These are phyloP conservation scores for Phytophthora litchii DNA, from an alignment of 352 stramenopile genomes.

Conservation along the genomic window DNA sequence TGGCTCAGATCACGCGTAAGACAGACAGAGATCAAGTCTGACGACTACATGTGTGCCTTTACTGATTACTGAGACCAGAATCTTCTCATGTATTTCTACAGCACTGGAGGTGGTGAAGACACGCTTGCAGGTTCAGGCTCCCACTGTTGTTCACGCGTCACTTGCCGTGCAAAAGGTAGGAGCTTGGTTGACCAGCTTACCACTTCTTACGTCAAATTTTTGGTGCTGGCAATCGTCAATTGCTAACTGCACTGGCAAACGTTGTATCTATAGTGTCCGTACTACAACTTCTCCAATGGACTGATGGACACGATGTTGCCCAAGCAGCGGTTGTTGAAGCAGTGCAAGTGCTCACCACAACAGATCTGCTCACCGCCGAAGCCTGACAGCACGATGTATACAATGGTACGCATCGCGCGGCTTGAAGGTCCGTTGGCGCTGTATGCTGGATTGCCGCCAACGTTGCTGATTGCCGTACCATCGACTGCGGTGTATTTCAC, in stretches of 20 bases:
- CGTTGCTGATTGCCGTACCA: conserved; percentile 91
- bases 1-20: conserved; percentile 69
- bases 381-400: conserved; percentile 59
- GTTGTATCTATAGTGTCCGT: conserved; percentile 46
- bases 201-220: not conserved
- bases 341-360: conserved; percentile 55
- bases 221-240: not conserved
- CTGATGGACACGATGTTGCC: conserved; percentile 85
- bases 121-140: conserved; percentile 76
- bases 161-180: conserved; percentile 55
- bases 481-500: conserved; percentile 95
- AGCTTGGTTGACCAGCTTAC: not conserved
- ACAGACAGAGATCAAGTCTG: conserved; percentile 15
- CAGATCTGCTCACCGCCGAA: conserved; percentile 49
- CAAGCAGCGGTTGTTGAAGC: conserved; percentile 59
- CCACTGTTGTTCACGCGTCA: conserved; percentile 54
- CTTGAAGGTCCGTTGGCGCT: conserved; percentile 68
- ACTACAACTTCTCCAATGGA: conserved; percentile 83
- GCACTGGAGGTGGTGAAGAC: conserved; percentile 89
- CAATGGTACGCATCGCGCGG: conserved; percentile 68
- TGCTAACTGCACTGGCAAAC: conserved; percentile 8
- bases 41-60: not conserved
- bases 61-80: not conserved
- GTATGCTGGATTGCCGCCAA: conserved; percentile 87
- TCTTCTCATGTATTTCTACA: conserved; percentile 25